A percentile compares a stretch with the other conserved stretches of the same genome.
Evolutionary conservation across 148 eudicot species (phyloP).

Genomic region (Vaccinium corymbosum): DNA sequence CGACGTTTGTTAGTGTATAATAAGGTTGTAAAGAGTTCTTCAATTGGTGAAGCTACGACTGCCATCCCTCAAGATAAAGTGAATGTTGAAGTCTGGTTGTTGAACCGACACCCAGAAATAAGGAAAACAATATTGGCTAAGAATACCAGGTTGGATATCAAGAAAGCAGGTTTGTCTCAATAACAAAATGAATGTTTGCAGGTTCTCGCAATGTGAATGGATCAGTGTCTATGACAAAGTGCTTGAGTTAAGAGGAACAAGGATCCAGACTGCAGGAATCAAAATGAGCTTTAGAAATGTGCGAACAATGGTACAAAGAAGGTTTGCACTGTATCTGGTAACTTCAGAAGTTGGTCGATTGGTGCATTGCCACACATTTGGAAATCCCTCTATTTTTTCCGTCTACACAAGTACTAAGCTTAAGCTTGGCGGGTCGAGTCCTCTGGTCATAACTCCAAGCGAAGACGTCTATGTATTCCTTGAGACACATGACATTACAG

Average conservation of each 20-base stretch:
- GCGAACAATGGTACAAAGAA: conserved; percentile 31
- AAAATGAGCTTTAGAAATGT: conserved; percentile 31
- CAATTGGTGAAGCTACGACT: not conserved
- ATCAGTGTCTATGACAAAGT: conserved; percentile 34
- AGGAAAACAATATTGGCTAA: conserved; percentile 4
- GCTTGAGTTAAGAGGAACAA: conserved; percentile 44
- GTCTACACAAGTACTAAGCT: too few relatives aligned
- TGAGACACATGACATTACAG: not conserved
- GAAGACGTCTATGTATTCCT: too few relatives aligned
- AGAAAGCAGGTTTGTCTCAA: conserved; percentile 23
- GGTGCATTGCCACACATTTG: conserved; percentile 31
- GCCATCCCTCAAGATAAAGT: not conserved
- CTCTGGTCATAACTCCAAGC: too few relatives aligned
- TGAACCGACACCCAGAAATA: not conserved
- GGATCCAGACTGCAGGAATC: conserved; percentile 39
- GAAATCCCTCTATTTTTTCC: too few relatives aligned
- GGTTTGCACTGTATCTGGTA: conserved; percentile 37
- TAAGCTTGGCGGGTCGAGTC: too few relatives aligned
- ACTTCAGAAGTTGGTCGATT: conserved; percentile 45
- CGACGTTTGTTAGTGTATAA: not conserved
- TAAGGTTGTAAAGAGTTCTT: not conserved
- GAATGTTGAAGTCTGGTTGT: not conserved
- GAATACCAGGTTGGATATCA: conserved; percentile 9
- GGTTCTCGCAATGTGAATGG: conserved; percentile 39
- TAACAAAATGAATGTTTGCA: conserved; percentile 49